Evolutionary conservation across 176 grass and related monocot species (phyloP), one percentile per base, ranked within the genome.

Genomic region (Dactylis glomerata): DNA sequence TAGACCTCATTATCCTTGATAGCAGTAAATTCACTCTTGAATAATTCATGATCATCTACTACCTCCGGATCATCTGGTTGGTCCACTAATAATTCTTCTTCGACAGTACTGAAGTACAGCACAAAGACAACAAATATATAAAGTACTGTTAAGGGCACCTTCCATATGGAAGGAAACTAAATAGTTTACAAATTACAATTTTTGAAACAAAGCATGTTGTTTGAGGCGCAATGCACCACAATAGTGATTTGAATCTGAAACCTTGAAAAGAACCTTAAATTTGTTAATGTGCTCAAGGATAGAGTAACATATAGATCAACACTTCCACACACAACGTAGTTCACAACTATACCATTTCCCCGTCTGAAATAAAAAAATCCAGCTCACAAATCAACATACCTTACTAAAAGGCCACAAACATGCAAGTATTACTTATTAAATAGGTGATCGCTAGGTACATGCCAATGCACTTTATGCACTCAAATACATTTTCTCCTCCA

Each of bases 1-100:
- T 99, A 96, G 67, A 92, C 89, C 81, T 84, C 88, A 83, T 96
- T 99, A 83, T 96, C 91, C 81, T 99, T 96, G 61, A 96, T 99
- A 85, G 92, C 81, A 46, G 92, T 82, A 44, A 91, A 82, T 86
- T 92, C 91, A 75, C 91, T 86, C 62, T 96, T 94, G 59, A 89
- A 92, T 65, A 99, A 77, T 71, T 96, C 93, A 80, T 96, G 86
- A 88, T 99, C 96, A 91, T 99, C 90, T 4, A 92, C 64, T 56
- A 99, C 88, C 63, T 94, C 92, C 34, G 93, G 90, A 55, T 90
- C 88, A 88, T 99, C 97, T 56, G 77, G 86, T 92, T 96, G 93
- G 75, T 93, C 92, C 34, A 96, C 84, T 54, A 92, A 86, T 85
- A 99, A 94, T 70, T 94, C 92, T 86, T 92, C 93, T 94, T 96